Percentiles rank a stretch among this genome's conserved stretches.
Conservation (phyloP, 805 yeast genomes). For the Yamadazyma olivae region DNA sequence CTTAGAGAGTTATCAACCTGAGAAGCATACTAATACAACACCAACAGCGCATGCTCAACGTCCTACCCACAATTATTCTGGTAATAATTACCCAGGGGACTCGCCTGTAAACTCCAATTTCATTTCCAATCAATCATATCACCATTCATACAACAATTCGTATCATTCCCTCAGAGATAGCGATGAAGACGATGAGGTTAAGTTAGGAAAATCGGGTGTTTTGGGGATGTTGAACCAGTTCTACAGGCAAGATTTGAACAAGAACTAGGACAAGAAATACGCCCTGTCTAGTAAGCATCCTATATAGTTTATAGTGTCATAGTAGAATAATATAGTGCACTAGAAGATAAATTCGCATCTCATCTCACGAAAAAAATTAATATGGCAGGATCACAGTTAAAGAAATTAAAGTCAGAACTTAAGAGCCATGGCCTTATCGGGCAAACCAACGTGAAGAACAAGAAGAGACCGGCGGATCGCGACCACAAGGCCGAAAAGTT, state of each 20-base stretch:
- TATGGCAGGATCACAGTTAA: conserved; percentile 89
- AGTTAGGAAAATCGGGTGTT: conserved; percentile 51
- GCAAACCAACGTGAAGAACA: conserved; percentile 64
- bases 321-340: too few species aligned
- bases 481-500: conserved; percentile 61
- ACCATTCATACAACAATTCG: neutral
- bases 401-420: conserved; percentile 73
- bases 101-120: neutral
- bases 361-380: conserved; percentile 10
- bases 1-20: conserved; percentile 67
- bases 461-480: conserved; percentile 57
- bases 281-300: too few species aligned
- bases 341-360: conserved; percentile 4
- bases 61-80: neutral
- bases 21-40: neutral
- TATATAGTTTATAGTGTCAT: too few species aligned
- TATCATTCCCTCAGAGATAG: neutral
- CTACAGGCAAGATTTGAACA: conserved; percentile 49
- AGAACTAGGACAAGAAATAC: neutral
- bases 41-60: neutral
- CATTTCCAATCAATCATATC: neutral
- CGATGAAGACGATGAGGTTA: conserved; percentile 19
- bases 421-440: conserved; percentile 84
- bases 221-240: conserved; percentile 78
- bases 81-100: neutral